Evolutionary conservation across 495 filamentous ascomycete species (phyloP), one percentile per base, ranked within the genome.

Genomic region (Xeromyces bisporus): DNA sequence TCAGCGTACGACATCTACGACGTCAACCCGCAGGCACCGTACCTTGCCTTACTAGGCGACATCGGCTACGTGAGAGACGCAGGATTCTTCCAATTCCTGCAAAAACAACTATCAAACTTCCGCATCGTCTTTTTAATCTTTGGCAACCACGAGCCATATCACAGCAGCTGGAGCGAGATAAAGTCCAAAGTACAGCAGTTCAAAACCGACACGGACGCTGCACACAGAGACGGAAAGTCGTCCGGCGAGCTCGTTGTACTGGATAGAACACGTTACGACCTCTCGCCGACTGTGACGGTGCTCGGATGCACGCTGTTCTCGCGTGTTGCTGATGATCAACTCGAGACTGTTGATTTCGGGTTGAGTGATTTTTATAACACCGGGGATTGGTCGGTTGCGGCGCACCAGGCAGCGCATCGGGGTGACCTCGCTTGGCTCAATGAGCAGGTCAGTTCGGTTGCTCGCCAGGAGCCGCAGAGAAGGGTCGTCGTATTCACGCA

Each of bases 41-140:
- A 62, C 37, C 47, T 74, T 0, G 60, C 59, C 6, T 46, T 71
- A 0, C 51, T 71, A 8, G 67, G 67, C 12, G 66, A 71, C 42
- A 64, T 74, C 26, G 67, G 67, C 18, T 44, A 55, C 28, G 39
- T 37, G 6, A 38, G 43, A 26, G 48, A 59, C 26, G 42, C 43
- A n/a, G 44, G 56, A 0, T 56, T 46, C 24, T 38, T 53, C 11
- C 27, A 13, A 0, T 66, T 63, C 33, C 50, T 68, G 18, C 51
- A 24, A 3, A 43, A 23, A 11, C 60, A 64, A 29, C 41, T 71
- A 1, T 2, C 16, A 2, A 34, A 41, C 7, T 66, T 64, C 39
- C 38, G 33, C 6, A 24, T 47, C 4, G 58, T 70, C 4, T 56
- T 68, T 23, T 43, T 60, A 23, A 43, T 72, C 1, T 47, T 56